These are phyloP conservation scores for Mesembryanthemum crystallinum DNA, from an alignment of 148 eudicot genomes.

Conservation along the genomic window DNA sequence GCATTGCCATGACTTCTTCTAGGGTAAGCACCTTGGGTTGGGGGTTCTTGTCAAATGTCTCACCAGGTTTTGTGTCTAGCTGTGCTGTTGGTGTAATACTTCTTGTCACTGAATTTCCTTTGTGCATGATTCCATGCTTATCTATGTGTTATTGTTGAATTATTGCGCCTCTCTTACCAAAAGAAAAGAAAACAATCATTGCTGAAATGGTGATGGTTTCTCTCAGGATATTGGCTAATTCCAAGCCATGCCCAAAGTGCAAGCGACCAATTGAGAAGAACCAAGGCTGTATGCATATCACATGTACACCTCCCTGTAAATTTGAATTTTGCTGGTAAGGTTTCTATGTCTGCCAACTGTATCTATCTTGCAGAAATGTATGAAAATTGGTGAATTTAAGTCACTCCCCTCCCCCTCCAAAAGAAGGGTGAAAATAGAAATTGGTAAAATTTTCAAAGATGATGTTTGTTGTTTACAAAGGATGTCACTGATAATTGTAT, in stretches of 20 bases:
- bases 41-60: not conserved
- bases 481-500: conserved; percentile 14
- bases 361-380: not conserved
- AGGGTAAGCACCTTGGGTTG: not conserved
- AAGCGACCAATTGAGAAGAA: conserved; percentile 94
- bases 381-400: not conserved
- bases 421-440: not conserved
- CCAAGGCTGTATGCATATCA: conserved; percentile 94
- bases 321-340: conserved; percentile 91
- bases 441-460: not conserved
- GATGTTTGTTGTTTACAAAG: not conserved
- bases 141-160: not conserved
- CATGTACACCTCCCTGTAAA: conserved; percentile 91
- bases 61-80: not conserved
- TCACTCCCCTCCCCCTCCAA: not conserved
- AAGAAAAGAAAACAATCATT: not conserved
- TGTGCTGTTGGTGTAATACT: not conserved
- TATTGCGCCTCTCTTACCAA: not conserved
- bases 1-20: not conserved
- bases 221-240: conserved; percentile 79
- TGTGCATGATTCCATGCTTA: not conserved
- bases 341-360: not conserved
- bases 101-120: not conserved
- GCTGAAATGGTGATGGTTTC: conserved; percentile 11
- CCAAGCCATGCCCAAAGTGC: conserved; percentile 96